Evolutionary conservation across 169 alveolate genomes (phyloP).

Genomic region (Eimeria maxima): DNA sequence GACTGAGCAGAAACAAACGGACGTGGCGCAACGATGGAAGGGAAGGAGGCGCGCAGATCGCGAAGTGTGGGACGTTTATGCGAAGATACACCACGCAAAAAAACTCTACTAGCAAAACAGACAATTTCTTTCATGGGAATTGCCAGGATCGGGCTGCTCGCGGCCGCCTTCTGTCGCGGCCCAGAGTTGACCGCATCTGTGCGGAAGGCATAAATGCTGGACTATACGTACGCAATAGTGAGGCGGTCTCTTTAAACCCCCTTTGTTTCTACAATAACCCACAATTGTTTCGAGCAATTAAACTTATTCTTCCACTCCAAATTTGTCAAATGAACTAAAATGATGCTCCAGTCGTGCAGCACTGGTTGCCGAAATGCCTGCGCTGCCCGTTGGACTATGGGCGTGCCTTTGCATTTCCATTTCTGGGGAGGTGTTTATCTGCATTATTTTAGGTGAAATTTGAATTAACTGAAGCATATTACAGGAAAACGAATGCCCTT

Average conservation of each 20-base stretch:
- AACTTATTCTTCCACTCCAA: neutral
- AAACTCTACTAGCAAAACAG: conserved; percentile 16
- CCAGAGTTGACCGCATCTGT: conserved; percentile 14
- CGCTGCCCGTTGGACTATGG: conserved; percentile 35
- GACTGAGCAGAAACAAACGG: conserved; percentile 2
- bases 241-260: neutral
- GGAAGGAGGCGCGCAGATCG: neutral
- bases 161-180: conserved; percentile 8
- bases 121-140: neutral
- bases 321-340: neutral
- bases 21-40: neutral
- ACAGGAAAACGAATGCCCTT: neutral
- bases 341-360: neutral
- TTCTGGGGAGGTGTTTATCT: neutral
- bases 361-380: neutral
- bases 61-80: neutral
- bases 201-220: conserved; percentile 21
- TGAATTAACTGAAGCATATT: neutral
- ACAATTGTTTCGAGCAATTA: neutral
- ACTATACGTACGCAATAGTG: neutral
- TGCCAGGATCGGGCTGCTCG: neutral
- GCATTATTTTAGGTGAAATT: neutral
- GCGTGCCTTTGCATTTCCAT: neutral
- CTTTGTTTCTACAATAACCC: neutral
- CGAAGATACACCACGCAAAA: neutral